A percentile compares a stretch with the other conserved stretches of the same genome.
Evolutionary conservation across 2,329 filamentous ascomycete species (phyloP).

Genomic region (Byssothecium circinans): DNA sequence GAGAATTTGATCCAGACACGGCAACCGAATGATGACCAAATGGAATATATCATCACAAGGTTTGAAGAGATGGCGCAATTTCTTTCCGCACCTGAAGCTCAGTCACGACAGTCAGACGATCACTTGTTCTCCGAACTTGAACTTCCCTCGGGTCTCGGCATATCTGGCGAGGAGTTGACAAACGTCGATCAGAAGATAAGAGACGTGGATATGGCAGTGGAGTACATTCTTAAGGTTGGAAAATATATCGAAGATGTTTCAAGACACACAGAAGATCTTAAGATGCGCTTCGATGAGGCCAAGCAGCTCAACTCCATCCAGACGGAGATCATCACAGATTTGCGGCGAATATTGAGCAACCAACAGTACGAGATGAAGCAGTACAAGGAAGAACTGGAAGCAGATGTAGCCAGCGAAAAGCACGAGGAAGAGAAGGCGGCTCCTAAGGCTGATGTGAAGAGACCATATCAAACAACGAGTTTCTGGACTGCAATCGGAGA

Average conservation of each 20-base stretch:
- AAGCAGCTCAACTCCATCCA: conserved; percentile 38
- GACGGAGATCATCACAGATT: conserved; percentile 33
- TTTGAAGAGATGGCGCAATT: conserved; percentile 37
- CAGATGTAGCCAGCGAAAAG: neutral
- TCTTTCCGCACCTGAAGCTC: conserved; percentile 31
- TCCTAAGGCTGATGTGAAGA: neutral
- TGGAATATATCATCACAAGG: conserved; percentile 37
- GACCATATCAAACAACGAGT: neutral
- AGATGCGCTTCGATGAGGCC: conserved; percentile 36
- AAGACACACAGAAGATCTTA: conserved; percentile 28
- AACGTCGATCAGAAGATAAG: conserved; percentile 6
- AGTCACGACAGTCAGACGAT: conserved; percentile 22
- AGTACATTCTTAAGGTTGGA: conserved; percentile 30
- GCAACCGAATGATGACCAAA: conserved; percentile 36
- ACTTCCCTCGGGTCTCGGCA: conserved; percentile 4
- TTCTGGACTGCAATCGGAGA: conserved; percentile 18
- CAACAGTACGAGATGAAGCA: neutral
- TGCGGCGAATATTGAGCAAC: conserved; percentile 26
- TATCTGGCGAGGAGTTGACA: neutral
- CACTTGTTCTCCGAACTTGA: conserved; percentile 21
- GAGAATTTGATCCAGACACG: conserved; percentile 33
- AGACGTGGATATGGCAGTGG: conserved; percentile 1
- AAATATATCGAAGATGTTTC: conserved; percentile 32
- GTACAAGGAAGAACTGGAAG: neutral
- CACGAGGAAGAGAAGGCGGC: neutral